Evolutionary conservation across 805 yeast genomes (phyloP).

Genomic region (Suhomyces faveliae): DNA sequence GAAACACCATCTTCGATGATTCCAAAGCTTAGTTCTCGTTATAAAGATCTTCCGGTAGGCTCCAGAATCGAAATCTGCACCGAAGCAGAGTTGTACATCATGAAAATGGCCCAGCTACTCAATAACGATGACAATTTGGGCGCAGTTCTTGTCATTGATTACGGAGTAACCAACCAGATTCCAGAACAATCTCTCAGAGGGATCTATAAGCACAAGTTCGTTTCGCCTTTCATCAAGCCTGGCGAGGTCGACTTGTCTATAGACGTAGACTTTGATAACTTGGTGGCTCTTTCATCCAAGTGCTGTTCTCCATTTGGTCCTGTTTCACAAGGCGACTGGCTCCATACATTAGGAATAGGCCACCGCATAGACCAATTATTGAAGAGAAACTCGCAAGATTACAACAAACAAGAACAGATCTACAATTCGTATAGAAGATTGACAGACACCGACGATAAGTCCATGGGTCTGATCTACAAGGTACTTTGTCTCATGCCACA

Average conservation of each 20-base stretch:
- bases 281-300: conserved; percentile 30
- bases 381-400: conserved; percentile 35
- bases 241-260: conserved; percentile 81
- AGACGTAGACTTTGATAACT: conserved; percentile 76
- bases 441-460: conserved; percentile 55
- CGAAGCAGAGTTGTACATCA: conserved; percentile 60
- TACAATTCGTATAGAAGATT: conserved; percentile 59
- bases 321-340: conserved; percentile 75
- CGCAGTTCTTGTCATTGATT: conserved; percentile 72
- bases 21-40: conserved; percentile 53
- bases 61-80: conserved; percentile 73
- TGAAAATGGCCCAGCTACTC: conserved; percentile 50
- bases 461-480: conserved; percentile 79
- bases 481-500: conserved; percentile 61
- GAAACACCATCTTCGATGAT: conserved; percentile 63
- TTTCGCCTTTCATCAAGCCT: conserved; percentile 70
- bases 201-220: conserved; percentile 67
- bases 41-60: conserved; percentile 49
- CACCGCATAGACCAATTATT: conserved; percentile 62
- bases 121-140: conserved; percentile 47
- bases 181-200: conserved; percentile 78
- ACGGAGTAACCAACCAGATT: conserved; percentile 60
- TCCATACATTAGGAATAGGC: conserved; percentile 72
- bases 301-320: conserved; percentile 49
- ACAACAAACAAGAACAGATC: conserved; percentile 51